Evolutionary conservation across 2,329 filamentous ascomycete species (phyloP).

Genomic region (Colletotrichum brevisporum): DNA sequence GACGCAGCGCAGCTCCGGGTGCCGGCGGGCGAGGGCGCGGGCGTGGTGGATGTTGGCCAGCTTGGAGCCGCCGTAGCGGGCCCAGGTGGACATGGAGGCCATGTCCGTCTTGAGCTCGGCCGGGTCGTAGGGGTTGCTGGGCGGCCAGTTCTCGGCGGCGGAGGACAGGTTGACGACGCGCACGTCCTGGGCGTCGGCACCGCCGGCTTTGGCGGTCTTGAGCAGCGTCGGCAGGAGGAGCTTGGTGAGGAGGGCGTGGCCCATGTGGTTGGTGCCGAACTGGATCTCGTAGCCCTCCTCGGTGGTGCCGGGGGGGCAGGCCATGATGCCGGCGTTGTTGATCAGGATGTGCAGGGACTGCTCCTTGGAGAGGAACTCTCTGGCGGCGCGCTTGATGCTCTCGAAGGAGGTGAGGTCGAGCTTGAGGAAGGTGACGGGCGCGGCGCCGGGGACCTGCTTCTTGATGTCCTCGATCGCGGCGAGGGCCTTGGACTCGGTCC

Average conservation of each 20-base stretch:
- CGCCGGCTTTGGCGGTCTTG: slow-evolving; percentile 44
- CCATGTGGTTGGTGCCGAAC: slow-evolving; percentile 65
- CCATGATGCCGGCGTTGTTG: slow-evolving; percentile 63
- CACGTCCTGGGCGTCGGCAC: slow-evolving; percentile 28
- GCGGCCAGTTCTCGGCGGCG: slow-evolving; percentile 28
- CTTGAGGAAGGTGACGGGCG: slow-evolving; percentile 50
- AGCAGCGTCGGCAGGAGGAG: slow-evolving; percentile 51
- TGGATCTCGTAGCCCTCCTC: slow-evolving; percentile 64
- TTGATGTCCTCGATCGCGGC: slow-evolving; percentile 55
- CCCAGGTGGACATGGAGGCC: slow-evolving; percentile 52
- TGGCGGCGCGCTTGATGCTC: slow-evolving; percentile 58
- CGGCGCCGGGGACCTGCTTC: slow-evolving; percentile 40
- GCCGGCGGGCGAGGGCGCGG: slow-evolving; percentile 46
- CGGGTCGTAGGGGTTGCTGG: slow-evolving; percentile 30
- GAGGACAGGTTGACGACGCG: slow-evolving; percentile 41
- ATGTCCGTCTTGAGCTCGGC: slow-evolving; percentile 42
- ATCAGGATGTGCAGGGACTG: slow-evolving; percentile 60
- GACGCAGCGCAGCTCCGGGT: slow-evolving; percentile 58
- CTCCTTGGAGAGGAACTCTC: slow-evolving; percentile 51
- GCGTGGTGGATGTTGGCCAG: slow-evolving; percentile 47
- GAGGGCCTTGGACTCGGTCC: slow-evolving; percentile 47
- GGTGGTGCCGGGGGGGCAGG: slow-evolving; percentile 51
- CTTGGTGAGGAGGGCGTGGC: slow-evolving; percentile 60
- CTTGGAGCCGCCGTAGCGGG: slow-evolving; percentile 62
- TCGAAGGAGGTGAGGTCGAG: slow-evolving; percentile 61